A percentile compares a stretch with the other conserved stretches of the same genome.
Evolutionary conservation across 2,329 filamentous ascomycete genomes (phyloP).

Genomic region (Periconia digitata): DNA sequence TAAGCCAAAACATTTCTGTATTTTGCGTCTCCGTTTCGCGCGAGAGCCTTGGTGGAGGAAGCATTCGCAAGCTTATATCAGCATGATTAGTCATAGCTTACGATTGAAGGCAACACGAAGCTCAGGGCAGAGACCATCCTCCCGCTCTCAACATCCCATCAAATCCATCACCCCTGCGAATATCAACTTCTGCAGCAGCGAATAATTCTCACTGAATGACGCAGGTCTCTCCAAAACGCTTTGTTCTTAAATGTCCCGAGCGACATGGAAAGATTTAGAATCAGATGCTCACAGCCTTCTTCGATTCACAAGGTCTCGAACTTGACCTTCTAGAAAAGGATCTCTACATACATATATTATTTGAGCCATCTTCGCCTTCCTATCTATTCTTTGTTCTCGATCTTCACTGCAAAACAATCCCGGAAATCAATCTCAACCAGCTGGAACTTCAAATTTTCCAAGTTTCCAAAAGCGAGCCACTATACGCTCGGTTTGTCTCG

Average conservation of each 20-base stretch:
- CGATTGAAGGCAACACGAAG: background rate
- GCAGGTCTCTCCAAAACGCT: constrained; percentile 14
- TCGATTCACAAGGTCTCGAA: constrained; percentile 16
- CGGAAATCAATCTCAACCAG: constrained; percentile 14
- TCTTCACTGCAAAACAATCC: constrained; percentile 15
- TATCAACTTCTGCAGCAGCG: constrained; percentile 4
- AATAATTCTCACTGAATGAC: constrained; percentile 9
- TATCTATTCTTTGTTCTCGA: constrained; percentile 13
- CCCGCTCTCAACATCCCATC: constrained; percentile 2
- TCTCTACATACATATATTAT: constrained; percentile 17
- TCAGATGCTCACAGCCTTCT: constrained; percentile 12
- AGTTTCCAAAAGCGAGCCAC: constrained; percentile 14
- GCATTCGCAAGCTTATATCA: background rate
- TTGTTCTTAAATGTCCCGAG: constrained; percentile 16
- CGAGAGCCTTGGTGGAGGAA: background rate
- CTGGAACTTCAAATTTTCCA: constrained; percentile 18
- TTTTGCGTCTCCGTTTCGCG: too few species aligned
- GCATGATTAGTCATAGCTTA: constrained; percentile 1
- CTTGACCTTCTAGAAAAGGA: constrained; percentile 6
- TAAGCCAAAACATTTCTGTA: too few species aligned
- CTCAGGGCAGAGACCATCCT: background rate
- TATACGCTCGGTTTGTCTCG: constrained; percentile 14
- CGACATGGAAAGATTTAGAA: constrained; percentile 10
- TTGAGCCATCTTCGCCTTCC: constrained; percentile 16
- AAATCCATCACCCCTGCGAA: constrained; percentile 9